These are phyloP conservation scores for Acanthamoeba lenticulata DNA, from an alignment of 208 protist genomes.

Conservation along the genomic window DNA sequence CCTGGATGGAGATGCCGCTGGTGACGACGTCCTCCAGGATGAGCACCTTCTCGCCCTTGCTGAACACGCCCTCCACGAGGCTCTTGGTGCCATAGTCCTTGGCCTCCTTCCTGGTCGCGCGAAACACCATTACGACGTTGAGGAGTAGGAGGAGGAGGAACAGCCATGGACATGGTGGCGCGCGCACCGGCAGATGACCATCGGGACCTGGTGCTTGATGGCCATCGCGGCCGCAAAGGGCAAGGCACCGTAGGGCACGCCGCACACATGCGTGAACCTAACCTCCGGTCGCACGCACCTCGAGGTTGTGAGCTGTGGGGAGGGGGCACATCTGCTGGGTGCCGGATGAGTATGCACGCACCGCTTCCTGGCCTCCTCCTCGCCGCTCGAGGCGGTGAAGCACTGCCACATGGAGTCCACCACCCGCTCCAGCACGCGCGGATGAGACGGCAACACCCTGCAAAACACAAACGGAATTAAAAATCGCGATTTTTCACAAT, in stretches of 20 bases:
- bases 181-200: slow-evolving; percentile 70
- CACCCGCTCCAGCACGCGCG: slow-evolving; percentile 49
- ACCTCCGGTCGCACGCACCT: too few relatives aligned
- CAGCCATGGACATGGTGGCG: not conserved
- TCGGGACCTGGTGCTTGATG: slow-evolving; percentile 90
- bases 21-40: slow-evolving; percentile 96
- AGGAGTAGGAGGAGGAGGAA: slow-evolving; percentile 64
- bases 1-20: slow-evolving; percentile 94
- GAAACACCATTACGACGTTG: slow-evolving; percentile 82
- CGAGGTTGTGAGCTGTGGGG: too few relatives aligned
- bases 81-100: slow-evolving; percentile 96
- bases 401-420: slow-evolving; percentile 62
- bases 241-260: slow-evolving; percentile 95
- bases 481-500: not conserved
- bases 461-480: not conserved
- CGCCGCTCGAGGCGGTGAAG: not conserved
- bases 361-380: slow-evolving; percentile 2
- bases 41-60: slow-evolving; percentile 92
- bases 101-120: slow-evolving; percentile 1
- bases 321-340: too few relatives aligned
- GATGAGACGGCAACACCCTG: slow-evolving; percentile 57
- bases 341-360: too few relatives aligned
- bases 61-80: slow-evolving; percentile 94
- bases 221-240: slow-evolving; percentile 95
- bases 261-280: slow-evolving; percentile 76